Evolutionary conservation across 805 yeast genomes (phyloP).

Genomic region (Metschnikowia chrysomelidarum): DNA sequence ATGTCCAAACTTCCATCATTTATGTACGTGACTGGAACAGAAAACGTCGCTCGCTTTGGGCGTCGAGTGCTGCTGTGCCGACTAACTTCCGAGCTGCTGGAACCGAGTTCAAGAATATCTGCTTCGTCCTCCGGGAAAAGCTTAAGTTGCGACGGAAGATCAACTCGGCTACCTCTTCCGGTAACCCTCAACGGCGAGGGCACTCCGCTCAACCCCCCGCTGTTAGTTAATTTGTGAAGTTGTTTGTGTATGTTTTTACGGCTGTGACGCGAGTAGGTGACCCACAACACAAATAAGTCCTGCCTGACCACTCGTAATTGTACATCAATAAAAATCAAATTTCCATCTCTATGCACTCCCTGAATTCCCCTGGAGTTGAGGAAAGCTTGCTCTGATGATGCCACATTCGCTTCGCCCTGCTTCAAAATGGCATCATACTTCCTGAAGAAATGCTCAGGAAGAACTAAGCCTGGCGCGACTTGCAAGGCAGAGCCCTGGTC

Average conservation of each 20-base stretch:
- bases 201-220: constrained; percentile 8
- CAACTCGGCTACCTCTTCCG: constrained; percentile 17
- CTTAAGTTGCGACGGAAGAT: constrained; percentile 56
- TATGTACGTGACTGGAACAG: constrained; percentile 26
- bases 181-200: constrained; percentile 11
- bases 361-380: constrained; percentile 62
- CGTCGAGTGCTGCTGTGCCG: constrained; percentile 37
- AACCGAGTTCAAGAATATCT: constrained; percentile 30
- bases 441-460: constrained; percentile 91
- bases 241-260: constrained; percentile 25
- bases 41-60: constrained; percentile 26
- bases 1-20: constrained; percentile 8
- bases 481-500: constrained; percentile 22
- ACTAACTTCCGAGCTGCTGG: constrained; percentile 27
- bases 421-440: constrained; percentile 51
- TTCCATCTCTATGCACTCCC: constrained; percentile 72
- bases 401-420: constrained; percentile 8
- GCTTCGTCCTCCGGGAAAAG: constrained; percentile 39
- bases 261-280: constrained; percentile 68
- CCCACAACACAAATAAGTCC: constrained; percentile 71
- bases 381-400: constrained; percentile 48
- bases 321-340: constrained; percentile 63
- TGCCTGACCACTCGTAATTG: constrained; percentile 70
- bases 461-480: constrained; percentile 63
- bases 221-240: constrained; percentile 22